Conservation (phyloP, 345 rosid species). For the Draba incana region DNA sequence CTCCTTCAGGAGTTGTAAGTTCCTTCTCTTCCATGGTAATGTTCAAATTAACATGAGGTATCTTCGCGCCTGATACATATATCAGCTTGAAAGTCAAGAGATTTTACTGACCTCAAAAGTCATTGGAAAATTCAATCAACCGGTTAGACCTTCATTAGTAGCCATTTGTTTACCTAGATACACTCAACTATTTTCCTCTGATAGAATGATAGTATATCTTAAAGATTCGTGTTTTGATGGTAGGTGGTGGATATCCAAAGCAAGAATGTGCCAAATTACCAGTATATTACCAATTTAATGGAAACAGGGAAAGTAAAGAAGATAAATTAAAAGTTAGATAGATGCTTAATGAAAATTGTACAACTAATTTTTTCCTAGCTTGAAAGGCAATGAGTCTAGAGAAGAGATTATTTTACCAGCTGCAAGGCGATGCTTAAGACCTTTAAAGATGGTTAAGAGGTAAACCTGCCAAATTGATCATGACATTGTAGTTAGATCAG, state of each 20-base stretch:
- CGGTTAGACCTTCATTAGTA: not conserved
- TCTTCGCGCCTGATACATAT: slow-evolving; percentile 65
- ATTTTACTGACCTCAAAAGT: slow-evolving; percentile 7
- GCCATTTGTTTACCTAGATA: no score
- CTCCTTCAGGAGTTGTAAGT: slow-evolving; percentile 53
- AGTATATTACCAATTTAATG: not conserved
- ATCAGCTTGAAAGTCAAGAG: slow-evolving; percentile 10
- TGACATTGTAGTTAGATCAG: slow-evolving; percentile 4
- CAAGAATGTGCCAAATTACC: not conserved
- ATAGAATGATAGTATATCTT: no score
- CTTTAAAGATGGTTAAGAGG: slow-evolving; percentile 75
- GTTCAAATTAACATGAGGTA: slow-evolving; percentile 69
- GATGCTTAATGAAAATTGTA: not conserved
- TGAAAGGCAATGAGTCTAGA: slow-evolving; percentile 3
- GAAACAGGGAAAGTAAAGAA: not conserved
- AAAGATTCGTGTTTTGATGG: no score
- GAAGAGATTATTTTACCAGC: slow-evolving; percentile 58
- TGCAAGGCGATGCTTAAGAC: slow-evolving; percentile 93
- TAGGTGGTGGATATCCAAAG: not conserved
- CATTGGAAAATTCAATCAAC: slow-evolving; percentile 12
- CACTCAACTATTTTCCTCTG: no score
- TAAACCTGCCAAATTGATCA: slow-evolving; percentile 65
- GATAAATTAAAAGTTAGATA: not conserved
- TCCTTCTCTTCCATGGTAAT: slow-evolving; percentile 63
- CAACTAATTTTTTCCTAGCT: not conserved